Evolutionary conservation across 2,329 filamentous ascomycete species (phyloP), one percentile per base, ranked within the genome.

Genomic region (Bipolaris zeicola): DNA sequence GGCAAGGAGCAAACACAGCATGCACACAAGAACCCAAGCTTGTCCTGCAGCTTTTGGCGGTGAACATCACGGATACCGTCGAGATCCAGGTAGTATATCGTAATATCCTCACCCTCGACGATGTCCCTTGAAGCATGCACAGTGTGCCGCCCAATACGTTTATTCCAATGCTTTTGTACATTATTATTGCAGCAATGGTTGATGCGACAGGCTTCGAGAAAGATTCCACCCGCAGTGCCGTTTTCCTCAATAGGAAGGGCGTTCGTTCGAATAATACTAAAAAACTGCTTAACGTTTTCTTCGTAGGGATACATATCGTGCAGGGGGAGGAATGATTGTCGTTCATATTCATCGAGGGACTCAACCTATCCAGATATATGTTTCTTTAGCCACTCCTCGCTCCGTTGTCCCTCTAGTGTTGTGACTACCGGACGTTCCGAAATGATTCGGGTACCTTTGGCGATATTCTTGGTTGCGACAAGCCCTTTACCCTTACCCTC

Each of bases 401-500:
- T 26, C 57, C 41, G 49, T 63, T 64, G 10, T 48, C 62, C 7
- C 48, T 50, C 38, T 46, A 58, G 53, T 64, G 66, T 49, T 33
- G 68, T 77, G 58, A 81, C 65, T 38, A 80, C 63, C 2, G 78
- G 72, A 5, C 65, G 54, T 65, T 81, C 78, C 16, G 63, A 73
- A 28, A 81, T 59, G 50, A 81, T 76, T 24, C 74, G 67, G 7
- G 74, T 78, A 41, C 78, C 78, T 54, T 64, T 75, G 3, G 67
- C 52, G 53, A 81, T 79, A 44, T 73, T 59, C 20, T 57, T 46
- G 6, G 38, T 69, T 8, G 79, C 77, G 45, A 80, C 57, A 6
- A 81, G 67, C 6, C 78, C 77, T 70, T 73, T 74, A 2, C 79
- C 78, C 66, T 76, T 78, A 16, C 70, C 75, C 20, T 56, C 57